Conservation (phyloP, 1,284 basidiomycete species). For the Leccinum subatratum region DNA sequence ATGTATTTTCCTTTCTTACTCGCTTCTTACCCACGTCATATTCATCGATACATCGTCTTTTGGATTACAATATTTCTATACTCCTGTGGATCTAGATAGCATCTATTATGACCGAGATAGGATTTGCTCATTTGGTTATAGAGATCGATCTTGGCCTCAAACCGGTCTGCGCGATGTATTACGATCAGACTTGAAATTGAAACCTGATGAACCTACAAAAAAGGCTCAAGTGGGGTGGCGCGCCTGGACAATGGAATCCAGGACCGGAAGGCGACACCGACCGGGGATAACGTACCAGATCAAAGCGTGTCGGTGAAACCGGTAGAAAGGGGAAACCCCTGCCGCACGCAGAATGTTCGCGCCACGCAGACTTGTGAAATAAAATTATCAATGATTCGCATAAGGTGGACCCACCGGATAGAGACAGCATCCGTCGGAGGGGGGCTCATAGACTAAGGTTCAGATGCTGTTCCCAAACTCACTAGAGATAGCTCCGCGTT, state of each 20-base stretch:
- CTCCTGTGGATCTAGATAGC: not conserved
- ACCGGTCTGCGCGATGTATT: not conserved
- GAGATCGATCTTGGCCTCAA: not conserved
- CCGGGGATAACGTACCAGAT: not conserved
- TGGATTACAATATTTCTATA: not conserved
- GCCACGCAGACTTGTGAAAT: not conserved
- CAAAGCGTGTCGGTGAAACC: not conserved
- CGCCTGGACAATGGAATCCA: not conserved
- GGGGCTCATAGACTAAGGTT: not conserved
- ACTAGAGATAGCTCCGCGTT: not conserved
- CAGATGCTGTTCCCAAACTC: not conserved
- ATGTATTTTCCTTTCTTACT: not conserved
- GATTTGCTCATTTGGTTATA: slow-evolving; percentile 1
- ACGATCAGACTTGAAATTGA: not conserved
- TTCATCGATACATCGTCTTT: not conserved
- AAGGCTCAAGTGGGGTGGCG: not conserved
- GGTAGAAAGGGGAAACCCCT: not conserved
- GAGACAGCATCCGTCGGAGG: not conserved
- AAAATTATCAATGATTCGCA: not conserved
- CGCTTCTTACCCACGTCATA: not conserved
- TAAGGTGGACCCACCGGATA: not conserved
- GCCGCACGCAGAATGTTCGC: not conserved
- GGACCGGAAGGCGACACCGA: not conserved
- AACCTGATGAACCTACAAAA: not conserved
- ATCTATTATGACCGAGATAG: slow-evolving; percentile 3